Conservation (phyloP, 2,329 filamentous ascomycete genomes). For the Ceratocystis cacaofunesta region DNA sequence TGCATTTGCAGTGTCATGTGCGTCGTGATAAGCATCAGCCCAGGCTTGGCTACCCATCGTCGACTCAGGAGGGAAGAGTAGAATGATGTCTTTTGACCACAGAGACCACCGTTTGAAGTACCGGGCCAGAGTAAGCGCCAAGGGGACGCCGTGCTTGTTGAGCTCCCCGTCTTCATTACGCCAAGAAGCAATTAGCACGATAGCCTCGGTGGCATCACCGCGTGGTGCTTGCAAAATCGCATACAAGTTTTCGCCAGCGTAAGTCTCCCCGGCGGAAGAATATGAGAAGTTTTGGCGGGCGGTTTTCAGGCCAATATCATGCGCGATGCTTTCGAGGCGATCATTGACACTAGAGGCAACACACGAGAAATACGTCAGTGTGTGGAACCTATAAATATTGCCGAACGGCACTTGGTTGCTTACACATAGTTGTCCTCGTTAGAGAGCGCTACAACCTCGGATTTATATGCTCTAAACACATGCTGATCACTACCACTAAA, state of each 20-base stretch:
- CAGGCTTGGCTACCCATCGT: slow-evolving; percentile 84
- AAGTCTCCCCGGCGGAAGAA: slow-evolving; percentile 55
- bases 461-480: slow-evolving; percentile 76
- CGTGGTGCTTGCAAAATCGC: slow-evolving; percentile 84
- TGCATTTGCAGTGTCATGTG: slow-evolving; percentile 56
- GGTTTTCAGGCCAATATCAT: slow-evolving; percentile 68
- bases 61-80: slow-evolving; percentile 78
- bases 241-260: slow-evolving; percentile 79
- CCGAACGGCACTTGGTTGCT: slow-evolving; percentile 18
- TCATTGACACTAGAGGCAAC: slow-evolving; percentile 41
- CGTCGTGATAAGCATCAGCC: slow-evolving; percentile 95
- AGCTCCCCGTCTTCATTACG: slow-evolving; percentile 61
- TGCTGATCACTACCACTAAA: slow-evolving; percentile 94
- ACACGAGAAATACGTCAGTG: not conserved
- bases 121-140: slow-evolving; percentile 72
- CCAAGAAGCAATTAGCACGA: slow-evolving; percentile 85
- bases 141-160: slow-evolving; percentile 75
- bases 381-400: not conserved
- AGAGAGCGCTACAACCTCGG: slow-evolving; percentile 57
- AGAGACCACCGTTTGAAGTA: slow-evolving; percentile 98
- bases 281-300: slow-evolving; percentile 83
- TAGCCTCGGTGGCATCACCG: slow-evolving; percentile 91
- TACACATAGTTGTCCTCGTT: slow-evolving; percentile 40
- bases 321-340: slow-evolving; percentile 60
- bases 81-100: slow-evolving; percentile 97